Percentiles rank a stretch among this genome's conserved stretches.
Evolutionary conservation across 768 basidiomycete species (phyloP).

Genomic region (Plicaturopsis crispa): DNA sequence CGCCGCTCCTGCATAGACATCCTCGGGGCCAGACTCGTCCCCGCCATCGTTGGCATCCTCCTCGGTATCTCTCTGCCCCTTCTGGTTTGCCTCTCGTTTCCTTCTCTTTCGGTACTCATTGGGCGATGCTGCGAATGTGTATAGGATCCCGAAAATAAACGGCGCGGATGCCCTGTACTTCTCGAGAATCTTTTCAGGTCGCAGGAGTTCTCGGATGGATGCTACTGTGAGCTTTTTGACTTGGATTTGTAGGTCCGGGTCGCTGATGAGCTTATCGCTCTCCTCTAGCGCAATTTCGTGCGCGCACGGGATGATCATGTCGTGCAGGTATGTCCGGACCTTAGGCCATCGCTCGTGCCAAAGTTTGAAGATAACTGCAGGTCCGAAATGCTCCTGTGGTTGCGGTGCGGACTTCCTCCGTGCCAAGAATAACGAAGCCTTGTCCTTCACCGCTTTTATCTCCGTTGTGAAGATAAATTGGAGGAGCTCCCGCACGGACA

Average conservation of each 20-base stretch:
- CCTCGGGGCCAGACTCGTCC: no score
- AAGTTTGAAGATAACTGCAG: slow-evolving; percentile 4
- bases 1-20: no score
- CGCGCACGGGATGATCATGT: slow-evolving; percentile 3
- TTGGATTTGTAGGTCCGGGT: slow-evolving; percentile 1
- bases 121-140: slow-evolving; percentile 9
- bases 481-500: slow-evolving; percentile 3
- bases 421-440: slow-evolving; percentile 4
- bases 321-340: slow-evolving; percentile 2
- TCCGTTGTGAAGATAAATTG: slow-evolving; percentile 6
- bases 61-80: no score
- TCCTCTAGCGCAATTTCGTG: slow-evolving; percentile 7
- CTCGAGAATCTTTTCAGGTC: slow-evolving; percentile 2
- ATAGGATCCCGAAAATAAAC: slow-evolving; percentile 9
- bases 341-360: slow-evolving; percentile 5
- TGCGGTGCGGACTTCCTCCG: background rate
- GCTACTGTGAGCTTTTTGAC: slow-evolving; percentile 4
- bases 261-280: slow-evolving; percentile 5
- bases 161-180: slow-evolving; percentile 7
- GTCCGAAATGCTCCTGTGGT: slow-evolving; percentile 3
- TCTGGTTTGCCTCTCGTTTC: background rate
- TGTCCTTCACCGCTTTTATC: slow-evolving; percentile 2
- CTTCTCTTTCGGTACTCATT: slow-evolving; percentile 11
- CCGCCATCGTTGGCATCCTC: no score
- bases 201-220: slow-evolving; percentile 1